Evolutionary conservation across 1,139 yeast genomes (phyloP).

Genomic region (Saccharomycopsis hybrid): DNA sequence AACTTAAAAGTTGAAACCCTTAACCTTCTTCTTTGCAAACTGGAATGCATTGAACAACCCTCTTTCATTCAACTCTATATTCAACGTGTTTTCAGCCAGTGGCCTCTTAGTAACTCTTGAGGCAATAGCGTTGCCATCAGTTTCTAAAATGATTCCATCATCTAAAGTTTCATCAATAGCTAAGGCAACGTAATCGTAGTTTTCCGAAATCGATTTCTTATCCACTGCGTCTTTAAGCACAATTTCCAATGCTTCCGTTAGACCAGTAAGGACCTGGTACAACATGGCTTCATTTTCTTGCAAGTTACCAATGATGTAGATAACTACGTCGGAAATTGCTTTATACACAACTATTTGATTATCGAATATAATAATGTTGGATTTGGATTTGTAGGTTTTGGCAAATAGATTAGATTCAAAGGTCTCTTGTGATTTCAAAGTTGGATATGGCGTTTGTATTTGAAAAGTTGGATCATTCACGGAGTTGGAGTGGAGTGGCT

Average conservation of each 20-base stretch:
- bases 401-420: slow-evolving; percentile 69
- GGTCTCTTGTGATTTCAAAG: slow-evolving; percentile 58
- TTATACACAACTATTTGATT: slow-evolving; percentile 76
- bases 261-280: slow-evolving; percentile 69
- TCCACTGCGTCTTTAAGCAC: slow-evolving; percentile 73
- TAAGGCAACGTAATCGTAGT: slow-evolving; percentile 78
- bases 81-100: slow-evolving; percentile 52
- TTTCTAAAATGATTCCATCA: slow-evolving; percentile 85
- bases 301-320: slow-evolving; percentile 67
- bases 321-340: slow-evolving; percentile 66
- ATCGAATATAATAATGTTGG: slow-evolving; percentile 77
- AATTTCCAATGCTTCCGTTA: slow-evolving; percentile 75
- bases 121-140: slow-evolving; percentile 81
- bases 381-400: slow-evolving; percentile 73
- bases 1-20: slow-evolving; percentile 50
- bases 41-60: slow-evolving; percentile 86
- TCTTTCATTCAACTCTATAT: slow-evolving; percentile 78
- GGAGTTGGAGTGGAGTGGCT: slow-evolving; percentile 30
- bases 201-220: slow-evolving; percentile 69
- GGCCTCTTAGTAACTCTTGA: slow-evolving; percentile 88
- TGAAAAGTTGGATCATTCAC: slow-evolving; percentile 26
- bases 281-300: slow-evolving; percentile 85
- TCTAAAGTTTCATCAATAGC: slow-evolving; percentile 91
- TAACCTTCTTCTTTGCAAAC: slow-evolving; percentile 85
- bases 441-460: slow-evolving; percentile 30